phyloP scores from a whole-genome alignment of 2,329 filamentous ascomycete genomes.

The Sporothrix inflata region DNA sequence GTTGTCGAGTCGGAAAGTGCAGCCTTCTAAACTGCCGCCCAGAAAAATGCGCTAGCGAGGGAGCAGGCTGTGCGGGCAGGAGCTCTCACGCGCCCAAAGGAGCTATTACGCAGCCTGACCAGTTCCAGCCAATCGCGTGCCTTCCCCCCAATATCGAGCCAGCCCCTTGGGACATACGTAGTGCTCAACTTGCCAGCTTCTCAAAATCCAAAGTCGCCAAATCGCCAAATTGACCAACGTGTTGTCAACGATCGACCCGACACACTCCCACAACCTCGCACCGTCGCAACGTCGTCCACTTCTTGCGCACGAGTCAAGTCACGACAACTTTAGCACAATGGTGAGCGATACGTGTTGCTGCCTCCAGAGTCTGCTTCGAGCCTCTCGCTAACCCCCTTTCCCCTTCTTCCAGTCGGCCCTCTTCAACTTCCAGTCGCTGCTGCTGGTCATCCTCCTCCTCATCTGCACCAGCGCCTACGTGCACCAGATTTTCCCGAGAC shows the following conservation, averaged over 20 bases:
- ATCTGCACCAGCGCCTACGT: conserved; percentile 96
- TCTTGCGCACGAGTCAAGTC: background rate
- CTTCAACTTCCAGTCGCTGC: conserved; percentile 97
- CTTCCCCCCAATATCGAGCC: background rate
- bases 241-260: background rate
- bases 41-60: background rate
- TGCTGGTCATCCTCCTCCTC: conserved; percentile 89
- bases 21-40: background rate
- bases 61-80: background rate
- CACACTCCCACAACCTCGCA: background rate
- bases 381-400: background rate
- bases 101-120: background rate
- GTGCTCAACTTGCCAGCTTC: conserved; percentile 5
- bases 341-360: background rate
- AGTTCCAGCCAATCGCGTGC: conserved; percentile 15
- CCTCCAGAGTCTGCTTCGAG: background rate
- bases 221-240: background rate
- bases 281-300: background rate
- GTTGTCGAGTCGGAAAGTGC: background rate
- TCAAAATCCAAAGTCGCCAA: background rate
- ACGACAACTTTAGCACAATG: background rate
- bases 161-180: conserved; percentile 17
- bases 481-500: conserved; percentile 83
- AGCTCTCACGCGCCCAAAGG: background rate
- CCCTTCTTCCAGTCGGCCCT: conserved; percentile 73